Conservation (phyloP, 208 protist species). For the Wallacemonas sp. region DNA sequence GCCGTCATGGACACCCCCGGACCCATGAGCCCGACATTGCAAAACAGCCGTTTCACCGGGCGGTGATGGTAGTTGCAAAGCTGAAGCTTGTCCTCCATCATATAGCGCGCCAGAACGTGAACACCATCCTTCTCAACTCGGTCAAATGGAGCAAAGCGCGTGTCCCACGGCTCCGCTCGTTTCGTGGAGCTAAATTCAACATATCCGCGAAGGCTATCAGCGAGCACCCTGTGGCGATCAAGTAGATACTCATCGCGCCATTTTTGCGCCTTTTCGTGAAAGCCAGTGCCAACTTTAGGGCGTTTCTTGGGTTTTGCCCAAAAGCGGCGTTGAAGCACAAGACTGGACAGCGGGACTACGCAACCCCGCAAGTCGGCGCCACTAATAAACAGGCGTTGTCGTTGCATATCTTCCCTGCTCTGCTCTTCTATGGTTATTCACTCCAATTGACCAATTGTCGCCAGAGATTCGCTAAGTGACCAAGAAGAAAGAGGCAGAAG, state of each 20-base stretch:
- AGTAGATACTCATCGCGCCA: constrained; percentile 89
- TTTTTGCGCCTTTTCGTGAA: constrained; percentile 89
- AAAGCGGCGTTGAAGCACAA: constrained; percentile 66
- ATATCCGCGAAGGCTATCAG: constrained; percentile 84
- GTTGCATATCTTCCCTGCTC: constrained; percentile 1
- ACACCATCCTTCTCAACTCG: constrained; percentile 89
- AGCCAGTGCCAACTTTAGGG: constrained; percentile 84
- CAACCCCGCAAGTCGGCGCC: constrained; percentile 54
- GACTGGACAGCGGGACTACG: constrained; percentile 18
- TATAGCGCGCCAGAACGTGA: constrained; percentile 75
- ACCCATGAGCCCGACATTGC: constrained; percentile 88
- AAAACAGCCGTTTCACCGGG: constrained; percentile 84
- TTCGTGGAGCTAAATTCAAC: constrained; percentile 88
- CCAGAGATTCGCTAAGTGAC: no score
- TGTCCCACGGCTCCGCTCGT: constrained; percentile 88
- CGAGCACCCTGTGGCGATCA: constrained; percentile 82
- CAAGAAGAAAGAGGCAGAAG: neutral
- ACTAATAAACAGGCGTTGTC: constrained; percentile 55
- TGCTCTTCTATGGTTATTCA: neutral
- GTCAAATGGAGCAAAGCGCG: constrained; percentile 89
- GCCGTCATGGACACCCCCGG: constrained; percentile 76
- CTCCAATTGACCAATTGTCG: no score
- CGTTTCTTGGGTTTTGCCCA: constrained; percentile 91
- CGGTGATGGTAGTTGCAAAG: constrained; percentile 89
- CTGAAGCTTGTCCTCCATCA: constrained; percentile 93